These are phyloP conservation scores for Spathaspora girioi DNA, from an alignment of 805 yeast genomes.

Conservation along the genomic window DNA sequence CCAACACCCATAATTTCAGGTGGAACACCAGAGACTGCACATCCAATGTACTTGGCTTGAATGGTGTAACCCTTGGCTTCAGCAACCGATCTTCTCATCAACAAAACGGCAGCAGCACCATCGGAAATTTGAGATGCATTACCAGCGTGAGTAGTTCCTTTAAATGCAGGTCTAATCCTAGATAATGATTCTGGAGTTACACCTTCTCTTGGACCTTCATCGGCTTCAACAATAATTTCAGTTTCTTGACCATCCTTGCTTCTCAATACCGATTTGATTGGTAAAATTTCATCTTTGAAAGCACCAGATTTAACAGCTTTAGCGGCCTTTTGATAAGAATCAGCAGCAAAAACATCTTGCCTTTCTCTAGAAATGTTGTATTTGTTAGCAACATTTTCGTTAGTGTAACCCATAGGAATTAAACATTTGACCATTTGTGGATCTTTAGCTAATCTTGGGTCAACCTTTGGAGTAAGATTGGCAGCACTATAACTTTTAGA, in stretches of 20 bases:
- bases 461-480: slow-evolving; percentile 50
- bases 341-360: slow-evolving; percentile 89
- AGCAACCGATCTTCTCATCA: slow-evolving; percentile 85
- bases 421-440: slow-evolving; percentile 57
- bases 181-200: slow-evolving; percentile 75
- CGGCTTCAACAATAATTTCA: slow-evolving; percentile 51
- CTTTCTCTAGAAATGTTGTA: slow-evolving; percentile 60
- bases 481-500: slow-evolving; percentile 82
- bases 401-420: slow-evolving; percentile 95
- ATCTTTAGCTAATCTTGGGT: slow-evolving; percentile 30
- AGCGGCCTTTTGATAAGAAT: slow-evolving; percentile 81
- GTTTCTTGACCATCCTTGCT: slow-evolving; percentile 32
- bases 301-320: slow-evolving; percentile 63
- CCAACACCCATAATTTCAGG: slow-evolving; percentile 98
- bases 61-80: slow-evolving; percentile 67
- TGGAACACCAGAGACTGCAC: slow-evolving; percentile 86
- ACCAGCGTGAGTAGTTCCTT: slow-evolving; percentile 92
- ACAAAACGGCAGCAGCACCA: slow-evolving; percentile 88
- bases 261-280: slow-evolving; percentile 60
- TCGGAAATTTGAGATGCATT: slow-evolving; percentile 95
- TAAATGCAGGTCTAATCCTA: slow-evolving; percentile 85
- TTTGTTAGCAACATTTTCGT: slow-evolving; percentile 80
- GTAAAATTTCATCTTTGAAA: slow-evolving; percentile 88
- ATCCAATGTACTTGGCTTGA: slow-evolving; percentile 75
- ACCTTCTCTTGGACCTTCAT: slow-evolving; percentile 87